Base-by-base conservation (phyloP, 2,329 filamentous ascomycete species). In the Cryphonectria radicalis region DNA sequence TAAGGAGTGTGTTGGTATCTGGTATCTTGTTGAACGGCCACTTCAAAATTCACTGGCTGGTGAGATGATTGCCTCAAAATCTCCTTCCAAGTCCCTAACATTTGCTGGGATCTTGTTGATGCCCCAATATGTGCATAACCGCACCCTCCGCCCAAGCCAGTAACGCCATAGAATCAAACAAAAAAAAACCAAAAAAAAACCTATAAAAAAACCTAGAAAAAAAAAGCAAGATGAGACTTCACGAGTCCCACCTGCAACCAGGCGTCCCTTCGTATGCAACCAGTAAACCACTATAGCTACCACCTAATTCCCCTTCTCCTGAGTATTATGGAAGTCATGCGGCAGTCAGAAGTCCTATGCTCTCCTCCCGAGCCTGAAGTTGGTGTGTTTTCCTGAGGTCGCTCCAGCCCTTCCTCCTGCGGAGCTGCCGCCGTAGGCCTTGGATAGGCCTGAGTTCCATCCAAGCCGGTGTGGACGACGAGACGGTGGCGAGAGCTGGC, bases 341-440 rank as follows among this genome's bases (percentile, higher is more conserved):
- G 10, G 35, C 68, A 32, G 68, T 37, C 40, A 69, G 28, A 4
- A 69, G 53, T 17, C 68, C 68, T 3, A 46, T 22, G 22, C 53
- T 46, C 63, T 69, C 68, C 22, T 69, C 68, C 14, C 46, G 40
- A 5, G 37, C 50, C 25, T 66, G 68, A 25, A 65, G 42, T 13
- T 69, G 55, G 37, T 43, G 53, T 32, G 22, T 66, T 40, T 50
- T 60, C 22, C 68, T 59, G 14, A 57, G 40, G 17, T 69, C 63
- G 5, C 42, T 57, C 68, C 68, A 69, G n/a, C 68, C 68, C 42
- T 69, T 46, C 37, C 68, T 69, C 68, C 68, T 59, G 4, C 68
- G 68, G 11, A 69, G 37, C 35, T 67, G 65, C 35, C 63, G 62
- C 19, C 53, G 68, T 13, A 62, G 40, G 5, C 42, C 68, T n/a